Evolutionary conservation across 805 yeast species (phyloP), one percentile per base, ranked within the genome.

Genomic region (Lipomyces spencermartinsiae): DNA sequence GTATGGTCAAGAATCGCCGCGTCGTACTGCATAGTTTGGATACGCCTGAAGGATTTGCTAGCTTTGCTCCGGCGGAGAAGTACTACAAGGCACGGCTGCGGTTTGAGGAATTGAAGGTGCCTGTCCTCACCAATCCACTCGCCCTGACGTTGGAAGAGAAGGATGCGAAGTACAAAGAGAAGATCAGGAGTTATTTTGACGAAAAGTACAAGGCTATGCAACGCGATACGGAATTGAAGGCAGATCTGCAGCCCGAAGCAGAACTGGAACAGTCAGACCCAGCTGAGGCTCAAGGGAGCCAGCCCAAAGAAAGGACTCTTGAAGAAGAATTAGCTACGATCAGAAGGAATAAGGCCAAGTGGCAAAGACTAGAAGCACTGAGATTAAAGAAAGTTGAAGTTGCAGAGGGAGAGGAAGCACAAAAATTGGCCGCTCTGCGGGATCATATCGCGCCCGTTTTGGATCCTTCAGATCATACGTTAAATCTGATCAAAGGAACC

Each of bases 1-100:
- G 16, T 8, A 49, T 25, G n/a, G 51, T 62, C 8, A 58, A 59
- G 55, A 59, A 64, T 16, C 35, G 49, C 6, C 49, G 49, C 6
- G 49, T 70, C 19, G 55, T 46, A 5, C 58, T 70, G 39, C 31
- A 64, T 10, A 25, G 19, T 16, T 8, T 70, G 35, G 51, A 35
- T 35, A 70, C 73, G 9, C 71, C 68, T 4, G 70, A 66, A 22
- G 71, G 70, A 31, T 65, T 64, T 39, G 61, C 72, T 16, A 62
- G 58, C 31, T 70, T 63, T 51, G 49, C 34, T 25, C 53, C 61
- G 8, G 73, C 63, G 22, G 56, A 56, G 34, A 10, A 43, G 57
- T 70, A 49, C 43, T 29, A 22, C 19, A 34, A 43, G 39, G 51
- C 68, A 10, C 63, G 58, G 33, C 7, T 31, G 34, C 60, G 67